A percentile compares a stretch with the other conserved stretches of the same genome.
Conservation (phyloP, 305 asterid species). For the Rubia tinctorum region DNA sequence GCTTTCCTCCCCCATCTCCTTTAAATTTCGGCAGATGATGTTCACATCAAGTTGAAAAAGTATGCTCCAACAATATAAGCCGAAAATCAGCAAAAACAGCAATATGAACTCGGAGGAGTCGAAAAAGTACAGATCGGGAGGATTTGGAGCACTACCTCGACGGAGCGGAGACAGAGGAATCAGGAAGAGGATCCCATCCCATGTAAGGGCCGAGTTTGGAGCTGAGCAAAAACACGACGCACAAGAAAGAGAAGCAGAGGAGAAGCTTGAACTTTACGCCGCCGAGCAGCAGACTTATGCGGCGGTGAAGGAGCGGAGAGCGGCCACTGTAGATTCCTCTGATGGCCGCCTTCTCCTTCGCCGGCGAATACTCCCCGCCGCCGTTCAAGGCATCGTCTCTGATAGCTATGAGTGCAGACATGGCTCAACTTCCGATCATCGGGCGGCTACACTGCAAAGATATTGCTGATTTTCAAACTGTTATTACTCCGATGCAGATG, state of each 20-base stretch:
- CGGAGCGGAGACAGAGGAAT: conserved; percentile 40
- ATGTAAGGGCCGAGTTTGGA: conserved; percentile 35
- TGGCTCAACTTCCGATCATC: conserved; percentile 26
- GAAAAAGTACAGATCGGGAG: conserved; percentile 1
- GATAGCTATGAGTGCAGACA: conserved; percentile 49
- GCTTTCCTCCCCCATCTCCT: neutral
- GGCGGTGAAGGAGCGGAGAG: conserved; percentile 47
- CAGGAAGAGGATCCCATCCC: conserved; percentile 53
- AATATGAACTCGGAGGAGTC: neutral
- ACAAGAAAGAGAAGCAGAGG: conserved; percentile 27
- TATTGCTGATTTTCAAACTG: neutral
- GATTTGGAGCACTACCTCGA: conserved; percentile 30
- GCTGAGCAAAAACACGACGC: conserved; percentile 31
- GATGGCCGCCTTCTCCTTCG: conserved; percentile 51
- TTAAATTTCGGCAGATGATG: neutral
- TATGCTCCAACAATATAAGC: neutral
- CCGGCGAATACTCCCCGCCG: conserved; percentile 57
- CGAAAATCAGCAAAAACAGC: neutral
- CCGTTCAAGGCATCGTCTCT: conserved; percentile 41
- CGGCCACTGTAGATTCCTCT: conserved; percentile 48
- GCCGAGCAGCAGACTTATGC: conserved; percentile 35
- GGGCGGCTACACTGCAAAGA: neutral
- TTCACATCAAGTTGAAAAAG: neutral
- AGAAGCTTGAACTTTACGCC: conserved; percentile 46
- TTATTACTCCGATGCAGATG: neutral